Evolutionary conservation across 2,329 filamentous ascomycete genomes (phyloP).

Genomic region (Fusarium sp.): DNA sequence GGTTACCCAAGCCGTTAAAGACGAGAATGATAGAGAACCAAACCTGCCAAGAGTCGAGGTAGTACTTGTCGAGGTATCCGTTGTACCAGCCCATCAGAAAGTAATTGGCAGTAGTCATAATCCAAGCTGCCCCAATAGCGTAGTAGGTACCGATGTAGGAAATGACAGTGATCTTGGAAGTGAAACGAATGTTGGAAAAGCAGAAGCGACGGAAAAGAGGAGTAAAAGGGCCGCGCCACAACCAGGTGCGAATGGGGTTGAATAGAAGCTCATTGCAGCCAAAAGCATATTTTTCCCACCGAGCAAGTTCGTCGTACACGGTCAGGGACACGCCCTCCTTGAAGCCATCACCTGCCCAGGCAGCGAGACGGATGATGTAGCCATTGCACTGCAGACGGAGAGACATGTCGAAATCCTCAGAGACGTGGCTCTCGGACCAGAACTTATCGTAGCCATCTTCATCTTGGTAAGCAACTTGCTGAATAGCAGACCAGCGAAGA

Average conservation of each 20-base stretch:
- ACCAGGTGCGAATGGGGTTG: conserved; percentile 78
- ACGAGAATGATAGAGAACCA: conserved; percentile 84
- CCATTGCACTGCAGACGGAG: conserved; percentile 76
- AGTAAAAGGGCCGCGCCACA: conserved; percentile 78
- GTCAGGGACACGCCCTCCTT: conserved; percentile 86
- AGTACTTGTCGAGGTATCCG: conserved; percentile 81
- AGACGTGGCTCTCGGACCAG: conserved; percentile 83
- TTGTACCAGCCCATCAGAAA: conserved; percentile 81
- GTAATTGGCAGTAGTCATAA: conserved; percentile 77
- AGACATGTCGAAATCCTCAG: conserved; percentile 85
- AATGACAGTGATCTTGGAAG: conserved; percentile 78
- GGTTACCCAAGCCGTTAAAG: conserved; percentile 78
- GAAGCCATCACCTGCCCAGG: conserved; percentile 79
- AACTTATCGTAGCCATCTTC: conserved; percentile 79
- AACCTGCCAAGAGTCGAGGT: conserved; percentile 79
- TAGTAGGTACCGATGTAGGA: conserved; percentile 85
- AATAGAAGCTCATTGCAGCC: conserved; percentile 86
- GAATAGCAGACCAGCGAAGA: conserved; percentile 78
- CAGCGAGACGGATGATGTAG: conserved; percentile 76
- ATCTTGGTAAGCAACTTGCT: conserved; percentile 75
- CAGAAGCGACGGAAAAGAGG: conserved; percentile 80
- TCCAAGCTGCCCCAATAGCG: conserved; percentile 78
- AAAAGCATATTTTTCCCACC: conserved; percentile 89
- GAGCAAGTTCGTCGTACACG: conserved; percentile 83
- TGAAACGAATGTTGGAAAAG: conserved; percentile 75